Evolutionary conservation across 352 stramenopile species (phyloP), one percentile per base, ranked within the genome.

Genomic region (Phytophthora agathidicida): DNA sequence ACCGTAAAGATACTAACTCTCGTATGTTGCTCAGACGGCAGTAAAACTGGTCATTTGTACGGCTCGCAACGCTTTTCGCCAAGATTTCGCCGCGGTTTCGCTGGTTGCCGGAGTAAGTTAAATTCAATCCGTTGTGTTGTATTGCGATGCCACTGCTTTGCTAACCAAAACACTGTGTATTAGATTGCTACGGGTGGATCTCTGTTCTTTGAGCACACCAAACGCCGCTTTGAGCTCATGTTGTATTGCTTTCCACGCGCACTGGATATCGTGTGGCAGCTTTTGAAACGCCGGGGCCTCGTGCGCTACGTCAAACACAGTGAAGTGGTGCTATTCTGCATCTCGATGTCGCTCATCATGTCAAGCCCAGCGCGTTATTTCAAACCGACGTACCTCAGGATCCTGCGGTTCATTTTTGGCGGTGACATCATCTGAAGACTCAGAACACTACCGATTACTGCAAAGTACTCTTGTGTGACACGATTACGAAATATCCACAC

Each of bases 311-410:
- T 89, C 27, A 73, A 81, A 36, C 69, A 91, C 69, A 88, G 72
- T 55, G 80, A 96, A 50, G 83, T 93, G 17, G 71, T 81, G 27
- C 65, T 96, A 23, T 96, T 96, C 58, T 94, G 81, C 46, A 44
- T 96, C 26, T 94, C 86, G 26, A 90, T 96, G 69, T 80, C 84
- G 11, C 61, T 84, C 30, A 94, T 94, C 66, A 91, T 94, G 83
- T 92, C 84, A 33, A 84, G 71, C 19, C 83, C 84, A n/a, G 60
- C 84, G 2, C 60, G 80, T 53, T 80, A 93, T 65, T 91, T 96
- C 65, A 96, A 96, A 60, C 81, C 84, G 20, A 93, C 86, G 31
- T 94, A 96, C 56, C 70, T 92, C 16, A 65, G 73, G 43, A 89
- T 94, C 52, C 43, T 93, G 49, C 79, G 82, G 27, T 96, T 96